Base-by-base conservation (phyloP, 2,329 filamentous ascomycete genomes). In the Purpureocillium lavendulum region DNA sequence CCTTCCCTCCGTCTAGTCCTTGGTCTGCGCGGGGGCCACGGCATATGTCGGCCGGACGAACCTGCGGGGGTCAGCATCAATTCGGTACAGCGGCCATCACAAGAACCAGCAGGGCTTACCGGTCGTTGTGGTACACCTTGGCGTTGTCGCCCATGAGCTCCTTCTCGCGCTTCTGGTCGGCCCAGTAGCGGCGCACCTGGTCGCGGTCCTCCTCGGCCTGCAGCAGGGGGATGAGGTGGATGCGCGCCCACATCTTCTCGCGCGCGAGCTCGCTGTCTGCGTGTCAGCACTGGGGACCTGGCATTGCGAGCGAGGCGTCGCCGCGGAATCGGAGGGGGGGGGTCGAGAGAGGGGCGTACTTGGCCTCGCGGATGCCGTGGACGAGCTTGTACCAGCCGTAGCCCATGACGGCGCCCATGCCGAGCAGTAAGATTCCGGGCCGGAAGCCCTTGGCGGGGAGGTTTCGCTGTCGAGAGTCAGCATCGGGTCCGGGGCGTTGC, bases 161-260 rank as follows among this genome's bases (percentile, higher is more conserved):
- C 76, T 89, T 87, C 77, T 97, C 92, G 49, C 92, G 77, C 49
- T 80, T 82, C 75, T 87, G 80, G 64, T 94, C 87, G 42, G 92
- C 92, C 49, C 83, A 76, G 64, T 90, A 77, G 58, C 90, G 75
- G 50, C 92, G 78, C 47, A 95, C 89, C 61, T 90, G 83, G 67
- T 98, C 92, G 45, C 92, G 83, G 70, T 98, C 92, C 65, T 95
- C 88, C 61, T 98, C 92, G 41, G 92, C 92, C 63, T 97, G 90
- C 48, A 98, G 79, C 47, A 95, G 70, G 42, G 92, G 92, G 57
- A 90, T 92, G 48, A 98, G 75, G 67, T 97, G 80, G 66, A 98
- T 94, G 59, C 92, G 84, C 45, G 87, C 80, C 92, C 92, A 98
- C 79, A 95, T 92, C 74, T 97, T 98, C 61, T 98, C 92, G 54